Conservation (phyloP, 164 flowering plant species). For the Chimonanthus salicifolius region DNA sequence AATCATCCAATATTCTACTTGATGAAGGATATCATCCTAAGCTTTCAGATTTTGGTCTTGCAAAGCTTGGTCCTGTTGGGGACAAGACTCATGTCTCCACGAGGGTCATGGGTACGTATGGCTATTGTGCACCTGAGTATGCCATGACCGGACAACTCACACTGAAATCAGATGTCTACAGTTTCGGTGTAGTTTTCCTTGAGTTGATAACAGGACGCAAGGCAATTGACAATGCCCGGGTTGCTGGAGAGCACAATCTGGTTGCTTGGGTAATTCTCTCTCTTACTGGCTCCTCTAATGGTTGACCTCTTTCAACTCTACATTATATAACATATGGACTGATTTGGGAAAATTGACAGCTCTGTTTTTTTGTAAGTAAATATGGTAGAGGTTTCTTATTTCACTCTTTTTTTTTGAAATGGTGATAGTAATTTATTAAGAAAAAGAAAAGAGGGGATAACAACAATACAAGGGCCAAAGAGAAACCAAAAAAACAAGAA, state of each 20-base stretch:
- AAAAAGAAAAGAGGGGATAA: no score
- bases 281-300: background rate
- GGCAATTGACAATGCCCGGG: slow-evolving; percentile 72
- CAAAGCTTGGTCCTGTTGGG: slow-evolving; percentile 93
- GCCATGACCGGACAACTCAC: slow-evolving; percentile 98
- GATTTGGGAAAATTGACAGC: background rate
- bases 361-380: background rate
- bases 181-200: slow-evolving; percentile 92
- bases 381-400: no score
- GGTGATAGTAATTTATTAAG: no score
- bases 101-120: slow-evolving; percentile 96
- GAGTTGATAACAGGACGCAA: slow-evolving; percentile 93
- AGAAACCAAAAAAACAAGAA: no score
- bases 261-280: slow-evolving; percentile 76
- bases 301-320: background rate
- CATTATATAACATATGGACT: background rate
- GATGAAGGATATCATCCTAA: slow-evolving; percentile 83
- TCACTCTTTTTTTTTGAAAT: no score
- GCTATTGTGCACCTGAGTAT: slow-evolving; percentile 97
- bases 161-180: slow-evolving; percentile 87
- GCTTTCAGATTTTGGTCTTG: slow-evolving; percentile 94
- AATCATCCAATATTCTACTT: slow-evolving; percentile 91
- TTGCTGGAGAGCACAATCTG: slow-evolving; percentile 77
- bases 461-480: no score
- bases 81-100: slow-evolving; percentile 97